Percentiles rank a stretch among this genome's conserved stretches.
Conservation (phyloP, 2,329 filamentous ascomycete genomes). For the Aspergillus thermomutatus region DNA sequence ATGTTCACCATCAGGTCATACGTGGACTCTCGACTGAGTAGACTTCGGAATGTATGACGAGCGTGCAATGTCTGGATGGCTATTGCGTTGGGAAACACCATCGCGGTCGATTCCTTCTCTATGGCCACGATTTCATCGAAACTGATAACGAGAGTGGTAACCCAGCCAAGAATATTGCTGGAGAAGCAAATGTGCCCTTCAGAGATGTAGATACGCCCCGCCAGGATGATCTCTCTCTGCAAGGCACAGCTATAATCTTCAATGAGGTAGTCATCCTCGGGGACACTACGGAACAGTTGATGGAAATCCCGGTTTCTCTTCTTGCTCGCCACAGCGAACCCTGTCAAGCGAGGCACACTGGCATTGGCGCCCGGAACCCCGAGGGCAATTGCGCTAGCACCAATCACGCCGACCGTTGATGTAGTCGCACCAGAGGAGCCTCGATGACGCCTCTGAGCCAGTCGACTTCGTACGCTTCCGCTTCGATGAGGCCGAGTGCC, state of each 20-base stretch:
- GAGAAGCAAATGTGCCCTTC: conserved; percentile 98
- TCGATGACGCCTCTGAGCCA: conserved; percentile 67
- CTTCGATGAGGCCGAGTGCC: conserved; percentile 56
- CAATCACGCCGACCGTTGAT: conserved; percentile 68
- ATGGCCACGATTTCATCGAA: conserved; percentile 97
- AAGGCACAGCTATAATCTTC: conserved; percentile 97
- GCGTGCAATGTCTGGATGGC: conserved; percentile 95
- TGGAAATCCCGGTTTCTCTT: conserved; percentile 97
- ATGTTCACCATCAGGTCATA: conserved; percentile 97
- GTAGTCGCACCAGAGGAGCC: conserved; percentile 74
- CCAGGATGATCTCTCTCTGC: conserved; percentile 90
- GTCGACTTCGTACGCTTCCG: conserved; percentile 64
- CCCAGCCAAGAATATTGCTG: conserved; percentile 98
- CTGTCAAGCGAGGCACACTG: conserved; percentile 74
- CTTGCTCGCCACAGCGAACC: conserved; percentile 93
- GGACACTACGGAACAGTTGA: conserved; percentile 88
- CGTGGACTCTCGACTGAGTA: conserved; percentile 89
- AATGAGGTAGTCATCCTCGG: conserved; percentile 95
- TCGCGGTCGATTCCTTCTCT: conserved; percentile 92
- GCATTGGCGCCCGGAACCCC: conserved; percentile 58
- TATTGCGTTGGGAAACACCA: conserved; percentile 95
- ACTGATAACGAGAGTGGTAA: conserved; percentile 94
- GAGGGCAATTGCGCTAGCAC: conserved; percentile 67
- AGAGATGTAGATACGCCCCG: conserved; percentile 91
- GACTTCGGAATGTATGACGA: conserved; percentile 92